Evolutionary conservation across 306 rosid species (phyloP).

Genomic region (Malus fusca): DNA sequence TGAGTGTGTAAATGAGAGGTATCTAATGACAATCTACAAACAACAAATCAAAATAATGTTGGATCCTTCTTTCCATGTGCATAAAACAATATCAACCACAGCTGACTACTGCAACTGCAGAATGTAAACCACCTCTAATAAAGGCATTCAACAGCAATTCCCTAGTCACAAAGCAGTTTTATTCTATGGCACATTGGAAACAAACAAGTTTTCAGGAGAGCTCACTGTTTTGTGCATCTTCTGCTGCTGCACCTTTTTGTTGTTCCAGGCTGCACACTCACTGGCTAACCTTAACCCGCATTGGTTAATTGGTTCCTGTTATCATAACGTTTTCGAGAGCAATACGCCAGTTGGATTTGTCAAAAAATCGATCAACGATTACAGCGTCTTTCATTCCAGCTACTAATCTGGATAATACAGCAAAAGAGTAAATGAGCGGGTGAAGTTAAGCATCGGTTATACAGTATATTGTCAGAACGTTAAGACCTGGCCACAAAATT

Average conservation of each 20-base stretch:
- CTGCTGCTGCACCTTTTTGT: neutral
- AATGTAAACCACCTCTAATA: neutral
- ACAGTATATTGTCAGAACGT: neutral
- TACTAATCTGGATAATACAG: constrained; percentile 49
- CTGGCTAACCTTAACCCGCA: neutral
- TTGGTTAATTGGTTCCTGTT: neutral
- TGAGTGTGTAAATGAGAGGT: neutral
- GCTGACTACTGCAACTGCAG: neutral
- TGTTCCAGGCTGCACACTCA: neutral
- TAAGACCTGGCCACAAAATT: neutral
- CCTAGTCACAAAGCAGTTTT: neutral
- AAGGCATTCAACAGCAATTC: neutral
- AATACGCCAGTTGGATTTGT: constrained; percentile 94
- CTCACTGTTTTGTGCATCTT: neutral
- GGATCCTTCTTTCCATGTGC: neutral
- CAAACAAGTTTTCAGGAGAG: neutral
- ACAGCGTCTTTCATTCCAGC: constrained; percentile 58
- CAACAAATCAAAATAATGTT: neutral
- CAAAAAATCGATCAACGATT: constrained; percentile 70
- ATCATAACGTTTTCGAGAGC: constrained; percentile 58
- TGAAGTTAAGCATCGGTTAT: neutral
- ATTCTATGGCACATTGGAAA: neutral
- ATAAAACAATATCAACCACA: neutral
- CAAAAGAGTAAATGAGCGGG: neutral
- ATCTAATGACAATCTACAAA: neutral